Evolutionary conservation across 164 flowering plant species (phyloP), one percentile per base, ranked within the genome.

Genomic region (Magnolia changhungtana): DNA sequence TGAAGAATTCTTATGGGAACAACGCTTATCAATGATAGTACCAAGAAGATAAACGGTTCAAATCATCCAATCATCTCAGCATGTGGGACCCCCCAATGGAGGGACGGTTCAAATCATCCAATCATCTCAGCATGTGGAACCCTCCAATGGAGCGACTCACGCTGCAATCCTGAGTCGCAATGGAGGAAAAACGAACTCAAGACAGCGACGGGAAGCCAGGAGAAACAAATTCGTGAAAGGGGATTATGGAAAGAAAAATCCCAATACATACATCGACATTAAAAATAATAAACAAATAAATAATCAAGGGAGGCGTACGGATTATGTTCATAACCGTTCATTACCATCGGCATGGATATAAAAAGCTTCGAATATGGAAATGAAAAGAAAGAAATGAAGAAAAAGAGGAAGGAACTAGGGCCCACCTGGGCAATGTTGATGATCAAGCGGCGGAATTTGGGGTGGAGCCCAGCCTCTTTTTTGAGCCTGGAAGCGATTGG

Each of bases 401-500:
- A 5, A 51, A 74, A 63, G 11, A 14, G 61, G 45, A 69, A 6
- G 45, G 6, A 58, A 6, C 19, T 8, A 73, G 51, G 66, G 13
- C 31, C 23, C 20, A 90, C 98, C 98, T 92, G 97, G 21, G 98
- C 98, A 63, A 92, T 24, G 84, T 75, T 79, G 80, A 91, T 27
- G 77, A 93, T 93, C 72, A 80, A 72, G n/a, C 85, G 79, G 14
- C 98, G 92, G 76, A 92, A 95, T 71, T 82, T 84, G 51, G 96
- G 93, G 76, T 92, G 91, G 7, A 58, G 6, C 2, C 86, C 90
- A 9, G 99, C 99, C 74, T 89, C 83, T 19, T 82, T 81, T 84
- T 93, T 95, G 79, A 95, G 88, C 79, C 86, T 84, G 14, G 52
- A 69, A 1, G 96, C 98, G 37, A 95, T 76, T 66, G 96, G 96